phyloP scores from a whole-genome alignment of 2,329 filamentous ascomycete genomes.

The Acephala macrosclerotiorum region DNA sequence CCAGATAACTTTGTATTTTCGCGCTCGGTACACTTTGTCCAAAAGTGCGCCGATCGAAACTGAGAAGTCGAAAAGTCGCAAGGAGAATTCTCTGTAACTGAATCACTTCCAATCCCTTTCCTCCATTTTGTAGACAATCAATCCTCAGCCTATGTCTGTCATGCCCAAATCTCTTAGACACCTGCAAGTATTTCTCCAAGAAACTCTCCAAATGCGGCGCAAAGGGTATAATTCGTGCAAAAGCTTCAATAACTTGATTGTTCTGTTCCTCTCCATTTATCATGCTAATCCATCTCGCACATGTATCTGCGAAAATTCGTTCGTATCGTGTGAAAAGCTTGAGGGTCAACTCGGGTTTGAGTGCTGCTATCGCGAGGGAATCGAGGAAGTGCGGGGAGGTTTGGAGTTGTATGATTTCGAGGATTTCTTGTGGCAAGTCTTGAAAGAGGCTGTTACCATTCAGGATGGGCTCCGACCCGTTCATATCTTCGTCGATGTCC shows the following conservation, averaged over 20 bases:
- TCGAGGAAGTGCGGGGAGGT: constrained; percentile 73
- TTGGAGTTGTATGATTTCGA: constrained; percentile 69
- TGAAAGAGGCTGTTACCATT: constrained; percentile 60
- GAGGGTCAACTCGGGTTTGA: constrained; percentile 75
- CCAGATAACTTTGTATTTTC: constrained; percentile 73
- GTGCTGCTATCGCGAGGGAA: constrained; percentile 71
- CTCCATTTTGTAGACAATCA: constrained; percentile 38
- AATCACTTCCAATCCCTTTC: constrained; percentile 45
- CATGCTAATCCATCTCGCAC: constrained; percentile 76
- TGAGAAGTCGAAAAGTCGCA: constrained; percentile 79
- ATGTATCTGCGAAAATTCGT: constrained; percentile 79
- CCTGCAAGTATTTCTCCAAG: constrained; percentile 58
- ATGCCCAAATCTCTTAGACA: constrained; percentile 39
- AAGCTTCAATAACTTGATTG: constrained; percentile 66
- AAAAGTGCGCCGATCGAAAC: constrained; percentile 76
- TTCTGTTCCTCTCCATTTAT: constrained; percentile 26
- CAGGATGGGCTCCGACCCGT: constrained; percentile 63
- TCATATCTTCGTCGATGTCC: constrained; percentile 58
- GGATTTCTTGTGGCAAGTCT: constrained; percentile 74
- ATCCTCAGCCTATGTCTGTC: constrained; percentile 34
- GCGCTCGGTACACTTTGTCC: constrained; percentile 68
- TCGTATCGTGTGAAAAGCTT: constrained; percentile 78
- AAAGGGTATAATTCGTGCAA: constrained; percentile 82
- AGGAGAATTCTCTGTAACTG: constrained; percentile 61
- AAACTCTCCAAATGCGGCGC: constrained; percentile 81